Evolutionary conservation across 352 stramenopile species (phyloP), one percentile per base, ranked within the genome.

Genomic region (Lagenidium giganteum): DNA sequence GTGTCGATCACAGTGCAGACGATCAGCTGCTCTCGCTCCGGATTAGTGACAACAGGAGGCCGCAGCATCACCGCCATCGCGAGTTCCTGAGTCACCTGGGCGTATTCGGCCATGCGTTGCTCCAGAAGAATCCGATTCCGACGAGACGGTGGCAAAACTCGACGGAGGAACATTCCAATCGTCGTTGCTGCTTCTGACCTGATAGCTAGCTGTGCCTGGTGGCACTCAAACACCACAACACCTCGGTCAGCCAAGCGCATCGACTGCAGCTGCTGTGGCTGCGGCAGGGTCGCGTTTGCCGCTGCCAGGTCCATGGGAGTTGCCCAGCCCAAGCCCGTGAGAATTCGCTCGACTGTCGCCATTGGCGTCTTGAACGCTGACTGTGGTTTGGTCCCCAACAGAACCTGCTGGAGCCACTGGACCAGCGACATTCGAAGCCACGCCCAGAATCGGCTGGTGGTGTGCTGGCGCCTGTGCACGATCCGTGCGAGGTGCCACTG

Each of bases 381-480:
- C n/a, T n/a, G n/a, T n/a, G n/a, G n/a, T n/a, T n/a, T n/a, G n/a
- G n/a, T n/a, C n/a, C 24, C 8, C 2, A 27, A 1, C 5, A 17
- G 16, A 4, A 47, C 16, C 2, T 28, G 14, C 23, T 14, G 28
- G 5, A 36, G 8, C 46, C 46, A 54, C 13, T 17, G 4, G 8
- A 21, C 11, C 4, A 54, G 20, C 9, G 46, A 47, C 14, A 54
- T 21, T 35, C 41, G 29, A 36, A 54, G 40, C 46, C 46, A 54
- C 14, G 13, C 13, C 46, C 46, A 54, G 9, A 54, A 18, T 11
- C 37, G 28, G 0, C 38, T n/a, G n/a, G n/a, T n/a, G n/a, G n/a
- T n/a, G n/a, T n/a, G n/a, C n/a, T n/a, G n/a, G n/a, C n/a, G n/a
- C n/a, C n/a, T n/a, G n/a, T n/a, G n/a, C n/a, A n/a, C n/a, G n/a